Base-by-base conservation (phyloP, 768 basidiomycete genomes). In the Hericium alpestre region DNA sequence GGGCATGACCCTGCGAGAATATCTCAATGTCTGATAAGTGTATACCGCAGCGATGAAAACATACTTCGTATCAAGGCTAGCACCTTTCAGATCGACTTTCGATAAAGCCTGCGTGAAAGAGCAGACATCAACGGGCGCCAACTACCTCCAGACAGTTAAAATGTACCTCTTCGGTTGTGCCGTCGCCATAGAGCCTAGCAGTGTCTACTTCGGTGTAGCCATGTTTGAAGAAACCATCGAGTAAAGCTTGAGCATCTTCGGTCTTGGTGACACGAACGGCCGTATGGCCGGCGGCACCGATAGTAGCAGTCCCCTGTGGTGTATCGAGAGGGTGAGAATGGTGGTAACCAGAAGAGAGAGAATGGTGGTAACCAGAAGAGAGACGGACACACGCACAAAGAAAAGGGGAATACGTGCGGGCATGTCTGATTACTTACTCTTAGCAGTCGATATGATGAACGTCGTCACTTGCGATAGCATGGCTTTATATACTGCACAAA, bases 131-230 rank as follows among this genome's bases (percentile, higher is more conserved):
- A 23, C 2, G 39, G 52, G 23, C 52, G 51, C 38, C 40, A 8
- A 43, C 12, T 43, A 15, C 12, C 6, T 1, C 1, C 11, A 11
- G 23, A 23, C 23, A 7, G 15, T 16, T 16, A 23, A 11, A 2
- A 53, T 68, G 8, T 43, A 76, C 79, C 64, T 73, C 71, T 64
- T 86, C 82, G 7, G 80, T 80, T 0, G 82, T 82, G 1, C 81
- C 79, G 25, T 72, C 72, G 12, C 68, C 72, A 56, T 84, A 82
- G 6, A 71, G 63, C 16, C 79, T 71, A 10, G 80, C 76, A 0
- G 79, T 78, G 58, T 83, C 81, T 22, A 83, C 66, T 62, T 78
- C 75, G 8, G 61, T 69, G 55, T 78, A 70, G 3, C 41, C 41
- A 7, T 73, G 65, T 13, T 62, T 61, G 50, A 74, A 68, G 66